phyloP scores from a whole-genome alignment of 495 filamentous ascomycete species.

The Immersiella caudata region DNA sequence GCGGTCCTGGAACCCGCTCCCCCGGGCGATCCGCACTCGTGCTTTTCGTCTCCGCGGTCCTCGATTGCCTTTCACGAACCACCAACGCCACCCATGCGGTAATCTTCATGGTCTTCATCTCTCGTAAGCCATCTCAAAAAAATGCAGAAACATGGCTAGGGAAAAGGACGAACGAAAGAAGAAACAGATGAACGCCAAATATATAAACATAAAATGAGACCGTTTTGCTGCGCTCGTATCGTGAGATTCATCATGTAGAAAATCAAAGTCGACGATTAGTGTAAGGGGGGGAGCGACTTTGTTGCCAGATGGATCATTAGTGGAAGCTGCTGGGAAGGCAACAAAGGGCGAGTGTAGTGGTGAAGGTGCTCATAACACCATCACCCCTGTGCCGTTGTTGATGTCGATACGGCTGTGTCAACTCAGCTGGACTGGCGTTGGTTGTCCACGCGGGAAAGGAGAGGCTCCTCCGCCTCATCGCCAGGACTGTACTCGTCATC shows the following conservation, averaged over 20 bases:
- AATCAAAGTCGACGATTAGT: slow-evolving; percentile 8
- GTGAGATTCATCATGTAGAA: slow-evolving; percentile 25
- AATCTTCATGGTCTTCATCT: slow-evolving; percentile 30
- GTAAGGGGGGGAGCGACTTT: background rate
- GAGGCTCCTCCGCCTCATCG: background rate
- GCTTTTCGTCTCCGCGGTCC: slow-evolving; percentile 6
- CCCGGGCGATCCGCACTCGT: background rate
- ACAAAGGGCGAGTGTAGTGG: background rate
- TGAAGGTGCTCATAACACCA: background rate
- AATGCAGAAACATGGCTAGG: slow-evolving; percentile 5
- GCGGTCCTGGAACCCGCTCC: slow-evolving; percentile 13
- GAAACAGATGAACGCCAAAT: slow-evolving; percentile 16
- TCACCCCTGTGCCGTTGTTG: background rate
- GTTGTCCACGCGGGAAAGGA: background rate
- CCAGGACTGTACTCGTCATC: slow-evolving; percentile 16
- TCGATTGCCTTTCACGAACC: slow-evolving; percentile 12
- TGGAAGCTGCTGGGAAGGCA: background rate
- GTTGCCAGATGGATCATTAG: slow-evolving; percentile 5
- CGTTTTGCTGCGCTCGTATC: slow-evolving; percentile 19
- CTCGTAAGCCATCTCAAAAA: slow-evolving; percentile 23
- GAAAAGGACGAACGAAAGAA: slow-evolving; percentile 14
- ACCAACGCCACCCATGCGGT: slow-evolving; percentile 30
- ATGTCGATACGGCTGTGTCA: background rate
- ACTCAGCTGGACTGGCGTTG: background rate
- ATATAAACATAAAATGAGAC: slow-evolving; percentile 23